Base-by-base conservation (phyloP, 2,329 filamentous ascomycete genomes). In the Pseudogymnoascus pannorum region DNA sequence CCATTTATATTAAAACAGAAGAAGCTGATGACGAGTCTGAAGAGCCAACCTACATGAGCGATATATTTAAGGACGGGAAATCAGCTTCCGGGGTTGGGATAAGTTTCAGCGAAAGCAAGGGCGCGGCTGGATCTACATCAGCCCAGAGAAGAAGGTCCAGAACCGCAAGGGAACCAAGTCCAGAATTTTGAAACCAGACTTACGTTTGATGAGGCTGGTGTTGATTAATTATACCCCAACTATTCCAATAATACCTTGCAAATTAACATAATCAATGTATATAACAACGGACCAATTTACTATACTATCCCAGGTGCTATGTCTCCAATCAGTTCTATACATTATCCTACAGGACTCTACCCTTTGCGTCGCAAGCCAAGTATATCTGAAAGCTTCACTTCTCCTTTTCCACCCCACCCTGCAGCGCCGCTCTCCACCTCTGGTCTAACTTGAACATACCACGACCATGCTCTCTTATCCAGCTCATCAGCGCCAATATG, bases 401-500 rank as follows among this genome's bases (percentile, higher is more conserved):
- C 76, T 1, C 88, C 90, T 73, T 93, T 94, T 11, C 87, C 88
- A 26, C 91, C 91, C 91, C 91, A 96, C 1, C 92, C 91, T 18
- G 85, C 83, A 57, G 84, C 83, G 0, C 91, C 92, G 61, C 79
- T 75, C 62, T 89, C 85, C 2, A 96, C 88, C 18, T 90, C 86
- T 0, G 91, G 91, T 64, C 92, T 79, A 18, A 92, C 84, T 20
- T 82, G 80, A 1, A 88, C 78, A 73, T 96, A 96, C 91, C 91
- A 96, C 9, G 77, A 77, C 89, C 91, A 95, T 16, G 90, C 89
- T 63, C 86, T 82, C 64, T 81, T 80, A 70, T 96, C 89, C 59
- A 96, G 76, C 68, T 96, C 89, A 14, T 81, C 78, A 3, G 76
- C 75, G 24, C 74, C 79, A 33, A 95, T 72, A 29, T 84, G 79